Percentiles rank a stretch among this genome's conserved stretches.
Conservation (phyloP, 2,329 filamentous ascomycete genomes). For the Trematosphaeria pertusa region DNA sequence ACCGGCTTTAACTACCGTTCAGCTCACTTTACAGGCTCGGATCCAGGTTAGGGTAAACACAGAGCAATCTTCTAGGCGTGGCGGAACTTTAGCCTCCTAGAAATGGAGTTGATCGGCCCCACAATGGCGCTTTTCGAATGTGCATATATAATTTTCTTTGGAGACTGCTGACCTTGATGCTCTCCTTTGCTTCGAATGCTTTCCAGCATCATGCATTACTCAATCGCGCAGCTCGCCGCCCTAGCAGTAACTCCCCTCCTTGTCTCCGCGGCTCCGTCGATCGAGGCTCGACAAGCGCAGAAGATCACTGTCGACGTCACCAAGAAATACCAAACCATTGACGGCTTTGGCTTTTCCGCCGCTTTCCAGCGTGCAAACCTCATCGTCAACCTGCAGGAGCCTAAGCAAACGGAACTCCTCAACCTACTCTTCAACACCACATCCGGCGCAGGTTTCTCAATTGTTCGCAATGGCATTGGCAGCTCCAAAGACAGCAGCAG, state of each 20-base stretch:
- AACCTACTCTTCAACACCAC: constrained; percentile 57
- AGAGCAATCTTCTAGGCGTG: constrained; percentile 1
- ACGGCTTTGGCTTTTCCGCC: constrained; percentile 55
- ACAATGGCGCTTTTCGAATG: constrained; percentile 5
- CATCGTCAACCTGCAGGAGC: constrained; percentile 50
- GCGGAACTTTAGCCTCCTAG: constrained; percentile 4
- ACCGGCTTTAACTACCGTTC: constrained; percentile 10
- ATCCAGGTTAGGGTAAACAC: constrained; percentile 1
- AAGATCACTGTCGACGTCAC: constrained; percentile 50
- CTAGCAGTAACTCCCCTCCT: constrained; percentile 19
- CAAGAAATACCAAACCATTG: constrained; percentile 55
- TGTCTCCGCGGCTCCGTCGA: constrained; percentile 16
- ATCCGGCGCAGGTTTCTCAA: constrained; percentile 54
- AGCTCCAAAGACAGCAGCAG: constrained; percentile 50
- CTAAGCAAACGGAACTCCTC: constrained; percentile 51
- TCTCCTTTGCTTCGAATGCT: background rate
- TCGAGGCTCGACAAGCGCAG: constrained; percentile 28
- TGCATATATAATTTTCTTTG: constrained; percentile 5
- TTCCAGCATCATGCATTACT: background rate
- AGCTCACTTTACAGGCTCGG: constrained; percentile 6
- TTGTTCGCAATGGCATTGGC: constrained; percentile 57
- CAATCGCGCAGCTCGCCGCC: constrained; percentile 12
- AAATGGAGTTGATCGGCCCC: constrained; percentile 8
- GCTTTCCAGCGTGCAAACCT: constrained; percentile 57
- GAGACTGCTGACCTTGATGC: background rate